Conservation (phyloP, 768 basidiomycete genomes). For the Podaxis mareebaensis region DNA sequence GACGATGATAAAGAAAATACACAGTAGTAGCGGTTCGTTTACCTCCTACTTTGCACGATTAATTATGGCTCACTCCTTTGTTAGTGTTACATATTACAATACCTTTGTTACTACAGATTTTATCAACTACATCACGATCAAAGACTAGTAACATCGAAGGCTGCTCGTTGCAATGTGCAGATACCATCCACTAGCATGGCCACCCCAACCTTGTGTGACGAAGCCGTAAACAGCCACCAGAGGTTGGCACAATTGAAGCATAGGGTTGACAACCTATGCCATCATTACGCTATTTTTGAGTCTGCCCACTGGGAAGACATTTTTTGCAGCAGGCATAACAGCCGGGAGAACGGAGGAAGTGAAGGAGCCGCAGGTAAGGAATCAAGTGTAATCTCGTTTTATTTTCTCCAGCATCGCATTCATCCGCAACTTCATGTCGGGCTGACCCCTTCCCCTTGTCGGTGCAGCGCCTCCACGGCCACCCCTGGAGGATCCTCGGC, state of each 20-base stretch:
- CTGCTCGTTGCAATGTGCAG: too few species aligned
- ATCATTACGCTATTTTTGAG: not conserved
- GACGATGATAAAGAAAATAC: constrained; percentile 60
- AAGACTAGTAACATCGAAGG: too few species aligned
- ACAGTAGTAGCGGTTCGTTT: not conserved
- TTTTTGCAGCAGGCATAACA: not conserved
- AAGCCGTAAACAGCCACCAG: too few species aligned
- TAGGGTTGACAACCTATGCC: too few species aligned
- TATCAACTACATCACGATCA: too few species aligned
- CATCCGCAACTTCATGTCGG: constrained; percentile 86
- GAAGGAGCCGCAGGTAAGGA: not conserved
- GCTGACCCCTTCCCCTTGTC: constrained; percentile 43
- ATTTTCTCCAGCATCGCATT: constrained; percentile 85
- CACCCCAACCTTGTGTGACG: too few species aligned
- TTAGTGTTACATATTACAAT: too few species aligned
- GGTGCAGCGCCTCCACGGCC: constrained; percentile 27
- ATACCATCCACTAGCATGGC: too few species aligned
- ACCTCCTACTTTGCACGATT: too few species aligned
- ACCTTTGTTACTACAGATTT: not conserved
- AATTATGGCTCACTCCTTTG: too few species aligned
- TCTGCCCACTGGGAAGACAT: not conserved
- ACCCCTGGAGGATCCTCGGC: constrained; percentile 21
- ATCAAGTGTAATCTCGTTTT: constrained; percentile 50
- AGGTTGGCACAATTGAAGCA: too few species aligned
- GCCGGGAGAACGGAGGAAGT: not conserved